Percentiles rank a stretch among this genome's conserved stretches.
Conservation (phyloP, 2,329 filamentous ascomycete genomes). For the Aureobasidium sp. region DNA sequence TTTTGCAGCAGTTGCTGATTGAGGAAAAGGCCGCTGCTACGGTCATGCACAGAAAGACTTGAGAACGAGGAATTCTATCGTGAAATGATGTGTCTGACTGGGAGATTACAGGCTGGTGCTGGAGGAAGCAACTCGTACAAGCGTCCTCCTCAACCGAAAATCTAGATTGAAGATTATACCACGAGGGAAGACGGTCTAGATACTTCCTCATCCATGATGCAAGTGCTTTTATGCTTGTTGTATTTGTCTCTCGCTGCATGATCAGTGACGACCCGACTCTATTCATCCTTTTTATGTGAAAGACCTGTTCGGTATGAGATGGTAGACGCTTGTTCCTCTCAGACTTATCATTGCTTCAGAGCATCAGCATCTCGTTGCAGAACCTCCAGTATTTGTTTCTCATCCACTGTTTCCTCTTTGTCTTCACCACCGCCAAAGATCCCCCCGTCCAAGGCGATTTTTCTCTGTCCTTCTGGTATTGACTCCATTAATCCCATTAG, state of each 20-base stretch:
- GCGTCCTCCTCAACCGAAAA: not conserved
- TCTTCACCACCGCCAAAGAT: constrained; percentile 10
- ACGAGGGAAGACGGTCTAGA: too few species aligned
- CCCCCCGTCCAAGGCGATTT: constrained; percentile 10
- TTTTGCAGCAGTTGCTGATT: constrained; percentile 13
- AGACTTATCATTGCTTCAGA: not conserved
- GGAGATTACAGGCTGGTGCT: constrained; percentile 22
- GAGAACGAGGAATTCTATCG: not conserved
- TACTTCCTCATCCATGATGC: too few species aligned
- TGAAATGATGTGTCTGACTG: not conserved
- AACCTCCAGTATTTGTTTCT: constrained; percentile 34
- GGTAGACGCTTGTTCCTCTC: too few species aligned
- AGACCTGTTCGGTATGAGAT: too few species aligned
- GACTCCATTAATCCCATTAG: constrained; percentile 40
- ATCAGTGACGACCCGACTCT: too few species aligned
- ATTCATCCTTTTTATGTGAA: too few species aligned
- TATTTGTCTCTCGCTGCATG: too few species aligned
- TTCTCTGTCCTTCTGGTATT: not conserved
- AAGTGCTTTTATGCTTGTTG: too few species aligned
- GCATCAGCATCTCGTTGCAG: constrained; percentile 32
- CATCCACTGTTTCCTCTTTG: constrained; percentile 23
- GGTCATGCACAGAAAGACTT: constrained; percentile 36
- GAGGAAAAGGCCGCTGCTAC: constrained; percentile 32
- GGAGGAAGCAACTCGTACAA: constrained; percentile 16
- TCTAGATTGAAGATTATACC: not conserved